Conservation (phyloP, 345 rosid genomes). For the Salix udensis region DNA sequence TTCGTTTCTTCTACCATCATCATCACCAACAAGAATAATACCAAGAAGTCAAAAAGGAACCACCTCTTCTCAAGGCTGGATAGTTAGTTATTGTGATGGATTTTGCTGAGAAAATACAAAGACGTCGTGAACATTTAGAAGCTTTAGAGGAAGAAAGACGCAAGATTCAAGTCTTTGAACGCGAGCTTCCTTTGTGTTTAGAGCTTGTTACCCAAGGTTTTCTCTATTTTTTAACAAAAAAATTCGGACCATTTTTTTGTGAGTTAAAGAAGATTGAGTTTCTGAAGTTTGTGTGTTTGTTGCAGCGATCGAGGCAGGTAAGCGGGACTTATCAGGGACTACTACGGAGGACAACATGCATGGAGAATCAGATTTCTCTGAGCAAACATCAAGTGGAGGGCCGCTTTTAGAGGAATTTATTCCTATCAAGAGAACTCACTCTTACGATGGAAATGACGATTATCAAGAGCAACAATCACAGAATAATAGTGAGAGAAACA, state of each 20-base stretch:
- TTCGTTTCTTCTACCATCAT: not conserved
- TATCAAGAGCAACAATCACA: constrained; percentile 37
- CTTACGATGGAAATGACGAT: constrained; percentile 21
- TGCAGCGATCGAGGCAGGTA: constrained; percentile 82
- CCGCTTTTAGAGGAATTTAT: constrained; percentile 81
- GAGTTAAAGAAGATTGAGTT: not conserved
- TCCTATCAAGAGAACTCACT: constrained; percentile 52
- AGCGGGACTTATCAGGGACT: constrained; percentile 62
- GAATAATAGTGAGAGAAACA: constrained; percentile 11
- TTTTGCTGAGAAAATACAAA: constrained; percentile 46
- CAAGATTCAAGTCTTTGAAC: constrained; percentile 84
- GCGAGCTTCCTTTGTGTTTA: constrained; percentile 91
- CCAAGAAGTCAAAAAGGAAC: not conserved
- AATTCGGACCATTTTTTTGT: not conserved
- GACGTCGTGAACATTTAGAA: constrained; percentile 56
- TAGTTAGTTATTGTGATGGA: constrained; percentile 28
- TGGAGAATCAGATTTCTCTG: constrained; percentile 77
- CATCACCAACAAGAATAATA: not conserved
- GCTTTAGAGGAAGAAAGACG: constrained; percentile 83
- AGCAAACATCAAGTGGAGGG: constrained; percentile 68
- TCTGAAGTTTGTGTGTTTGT: not conserved
- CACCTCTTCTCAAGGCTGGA: not conserved
- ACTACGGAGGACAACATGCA: constrained; percentile 43
- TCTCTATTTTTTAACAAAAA: not conserved
- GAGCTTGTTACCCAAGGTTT: constrained; percentile 89